Percentiles rank a stretch among this genome's conserved stretches.
These are phyloP conservation scores for Pyrus communis DNA, from an alignment of 306 rosid genomes.

Conservation along the genomic window DNA sequence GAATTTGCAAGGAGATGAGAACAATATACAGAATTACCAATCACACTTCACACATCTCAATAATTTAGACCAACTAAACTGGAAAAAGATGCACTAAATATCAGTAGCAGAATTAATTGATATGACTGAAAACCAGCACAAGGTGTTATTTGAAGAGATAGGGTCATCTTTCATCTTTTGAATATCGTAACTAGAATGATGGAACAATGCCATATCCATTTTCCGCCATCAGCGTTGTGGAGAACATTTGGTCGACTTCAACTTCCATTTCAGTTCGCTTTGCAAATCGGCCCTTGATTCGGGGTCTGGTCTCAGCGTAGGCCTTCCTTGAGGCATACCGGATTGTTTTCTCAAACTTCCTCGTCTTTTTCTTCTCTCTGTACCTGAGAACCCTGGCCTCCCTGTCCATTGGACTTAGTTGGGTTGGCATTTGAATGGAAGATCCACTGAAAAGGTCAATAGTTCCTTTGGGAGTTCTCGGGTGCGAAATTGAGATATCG, in stretches of 20 bases:
- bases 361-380: conserved; percentile 79
- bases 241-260: conserved; percentile 74
- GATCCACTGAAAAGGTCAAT: conserved; percentile 72
- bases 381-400: conserved; percentile 88
- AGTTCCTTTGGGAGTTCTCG: conserved; percentile 70
- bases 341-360: conserved; percentile 90
- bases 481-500: conserved; percentile 51
- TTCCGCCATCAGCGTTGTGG: conserved; percentile 52
- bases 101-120: conserved; percentile 18
- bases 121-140: not conserved
- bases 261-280: conserved; percentile 61
- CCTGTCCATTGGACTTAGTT: conserved; percentile 71
- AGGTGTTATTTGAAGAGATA: not conserved
- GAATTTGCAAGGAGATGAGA: conserved; percentile 14
- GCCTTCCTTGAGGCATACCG: conserved; percentile 96
- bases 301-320: conserved; percentile 89
- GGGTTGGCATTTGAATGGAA: conserved; percentile 48
- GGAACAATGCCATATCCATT: conserved; percentile 86
- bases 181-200: conserved; percentile 37
- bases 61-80: conserved; percentile 26
- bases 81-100: conserved; percentile 16
- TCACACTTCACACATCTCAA: conserved; percentile 18
- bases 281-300: conserved; percentile 90
- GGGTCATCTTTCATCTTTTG: conserved; percentile 8
- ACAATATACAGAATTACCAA: conserved; percentile 19